phyloP scores from a whole-genome alignment of 1,284 basidiomycete genomes.

The Gymnopus androsaceus region DNA sequence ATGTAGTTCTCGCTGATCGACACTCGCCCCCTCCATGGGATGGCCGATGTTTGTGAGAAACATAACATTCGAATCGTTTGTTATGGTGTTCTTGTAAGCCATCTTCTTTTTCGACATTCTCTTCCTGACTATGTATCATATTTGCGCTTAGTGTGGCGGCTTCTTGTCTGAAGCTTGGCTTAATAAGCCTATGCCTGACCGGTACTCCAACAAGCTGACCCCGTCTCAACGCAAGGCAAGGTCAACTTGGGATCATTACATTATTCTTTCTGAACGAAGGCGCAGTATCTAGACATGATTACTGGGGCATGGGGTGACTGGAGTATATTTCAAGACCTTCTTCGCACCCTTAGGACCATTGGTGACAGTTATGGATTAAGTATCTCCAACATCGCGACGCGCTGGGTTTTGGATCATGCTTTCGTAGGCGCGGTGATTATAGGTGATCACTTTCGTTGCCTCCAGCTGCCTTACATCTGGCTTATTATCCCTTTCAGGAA shows the following conservation, averaged over 20 bases:
- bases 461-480: background rate
- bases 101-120: slow-evolving; percentile 15
- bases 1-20: slow-evolving; percentile 80
- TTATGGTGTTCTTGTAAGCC: slow-evolving; percentile 74
- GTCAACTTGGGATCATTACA: background rate
- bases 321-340: slow-evolving; percentile 70
- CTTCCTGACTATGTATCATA: slow-evolving; percentile 15
- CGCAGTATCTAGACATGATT: slow-evolving; percentile 81
- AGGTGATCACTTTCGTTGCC: slow-evolving; percentile 45
- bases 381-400: slow-evolving; percentile 76
- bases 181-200: slow-evolving; percentile 65
- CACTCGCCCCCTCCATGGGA: slow-evolving; percentile 71
- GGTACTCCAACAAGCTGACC: slow-evolving; percentile 63
- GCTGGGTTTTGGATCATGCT: slow-evolving; percentile 79
- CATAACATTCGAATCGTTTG: slow-evolving; percentile 76
- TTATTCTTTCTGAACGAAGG: slow-evolving; percentile 2
- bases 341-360: slow-evolving; percentile 59
- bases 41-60: slow-evolving; percentile 74
- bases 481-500: slow-evolving; percentile 43
- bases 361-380: slow-evolving; percentile 70
- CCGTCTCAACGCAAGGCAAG: slow-evolving; percentile 80
- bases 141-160: slow-evolving; percentile 66
- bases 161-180: slow-evolving; percentile 81
- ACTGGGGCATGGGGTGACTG: slow-evolving; percentile 76
- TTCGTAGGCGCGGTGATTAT: slow-evolving; percentile 80